Evolutionary conservation across 2,329 filamentous ascomycete genomes (phyloP).

Genomic region (Diplodia intermedia): DNA sequence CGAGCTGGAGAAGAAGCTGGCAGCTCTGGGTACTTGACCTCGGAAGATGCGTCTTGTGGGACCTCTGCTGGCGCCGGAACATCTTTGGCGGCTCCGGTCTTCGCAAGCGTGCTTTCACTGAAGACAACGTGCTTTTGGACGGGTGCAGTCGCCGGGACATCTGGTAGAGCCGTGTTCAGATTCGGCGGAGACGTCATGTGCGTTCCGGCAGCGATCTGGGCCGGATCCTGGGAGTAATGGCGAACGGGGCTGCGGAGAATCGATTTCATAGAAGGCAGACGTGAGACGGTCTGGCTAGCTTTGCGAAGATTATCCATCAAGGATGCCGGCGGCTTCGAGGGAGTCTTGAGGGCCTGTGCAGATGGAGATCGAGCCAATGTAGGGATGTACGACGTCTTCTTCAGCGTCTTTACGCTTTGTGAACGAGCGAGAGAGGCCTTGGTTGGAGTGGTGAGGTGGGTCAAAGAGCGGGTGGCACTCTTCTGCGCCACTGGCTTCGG

Average conservation of each 20-base stretch:
- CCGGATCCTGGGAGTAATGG: slow-evolving; percentile 65
- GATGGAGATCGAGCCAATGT: slow-evolving; percentile 61
- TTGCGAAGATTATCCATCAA: slow-evolving; percentile 48
- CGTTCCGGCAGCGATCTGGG: slow-evolving; percentile 66
- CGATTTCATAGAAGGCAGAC: slow-evolving; percentile 63
- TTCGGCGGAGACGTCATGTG: slow-evolving; percentile 57
- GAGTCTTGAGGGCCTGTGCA: slow-evolving; percentile 57
- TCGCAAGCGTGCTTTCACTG: slow-evolving; percentile 65
- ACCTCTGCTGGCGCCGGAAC: slow-evolving; percentile 47
- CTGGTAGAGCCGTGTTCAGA: slow-evolving; percentile 61
- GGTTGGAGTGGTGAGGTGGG: slow-evolving; percentile 74
- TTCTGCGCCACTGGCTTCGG: slow-evolving; percentile 60
- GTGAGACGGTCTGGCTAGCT: slow-evolving; percentile 57
- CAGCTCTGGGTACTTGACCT: slow-evolving; percentile 49
- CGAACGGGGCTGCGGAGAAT: slow-evolving; percentile 68
- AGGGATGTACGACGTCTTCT: slow-evolving; percentile 59
- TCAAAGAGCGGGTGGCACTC: slow-evolving; percentile 50
- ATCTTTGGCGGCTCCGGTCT: slow-evolving; percentile 36
- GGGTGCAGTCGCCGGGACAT: slow-evolving; percentile 68
- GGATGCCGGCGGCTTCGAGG: slow-evolving; percentile 47
- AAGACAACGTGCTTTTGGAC: slow-evolving; percentile 84
- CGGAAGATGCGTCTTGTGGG: slow-evolving; percentile 36
- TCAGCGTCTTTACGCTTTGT: slow-evolving; percentile 58
- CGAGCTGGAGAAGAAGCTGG: slow-evolving; percentile 41
- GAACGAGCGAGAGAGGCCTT: slow-evolving; percentile 73